phyloP scores from a whole-genome alignment of 1,284 basidiomycete species.

The Melampsora americana region DNA sequence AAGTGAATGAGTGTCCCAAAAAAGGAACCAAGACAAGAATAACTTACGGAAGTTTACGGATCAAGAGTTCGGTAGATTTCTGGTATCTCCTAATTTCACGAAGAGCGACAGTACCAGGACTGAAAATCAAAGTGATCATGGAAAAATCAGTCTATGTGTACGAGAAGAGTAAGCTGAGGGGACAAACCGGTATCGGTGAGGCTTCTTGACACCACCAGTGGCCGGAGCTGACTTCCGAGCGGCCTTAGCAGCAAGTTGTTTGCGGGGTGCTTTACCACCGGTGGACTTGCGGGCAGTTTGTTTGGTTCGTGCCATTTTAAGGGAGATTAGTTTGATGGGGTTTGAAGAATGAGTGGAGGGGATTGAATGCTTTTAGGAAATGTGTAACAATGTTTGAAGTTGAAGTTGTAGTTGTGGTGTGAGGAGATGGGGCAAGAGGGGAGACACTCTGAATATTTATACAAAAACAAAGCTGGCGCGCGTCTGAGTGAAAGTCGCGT shows the following conservation, averaged over 20 bases:
- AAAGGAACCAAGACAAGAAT: no score
- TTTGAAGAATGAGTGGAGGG: not conserved
- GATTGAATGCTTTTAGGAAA: not conserved
- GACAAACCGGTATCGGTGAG: conserved; percentile 62
- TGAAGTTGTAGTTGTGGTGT: not conserved
- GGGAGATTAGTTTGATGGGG: not conserved
- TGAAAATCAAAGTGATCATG: not conserved
- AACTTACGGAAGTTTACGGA: conserved; percentile 57
- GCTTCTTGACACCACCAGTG: conserved; percentile 64
- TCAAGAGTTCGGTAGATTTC: conserved; percentile 58
- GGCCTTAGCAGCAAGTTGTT: conserved; percentile 61
- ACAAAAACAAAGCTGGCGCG: no score
- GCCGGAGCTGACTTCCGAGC: conserved; percentile 58
- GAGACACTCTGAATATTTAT: no score
- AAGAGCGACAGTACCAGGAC: conserved; percentile 52
- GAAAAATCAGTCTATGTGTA: conserved; percentile 8
- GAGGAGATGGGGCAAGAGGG: no score
- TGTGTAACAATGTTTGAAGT: no score
- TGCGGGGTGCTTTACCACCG: conserved; percentile 61
- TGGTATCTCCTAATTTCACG: conserved; percentile 51
- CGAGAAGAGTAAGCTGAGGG: conserved; percentile 49
- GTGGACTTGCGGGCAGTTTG: conserved; percentile 68
- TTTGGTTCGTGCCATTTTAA: conserved; percentile 51
- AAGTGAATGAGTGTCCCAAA: conserved; percentile 18
- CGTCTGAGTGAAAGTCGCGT: no score